A percentile compares a stretch with the other conserved stretches of the same genome.
phyloP scores from a whole-genome alignment of 2,329 filamentous ascomycete species.

The Thielaviopsis ethacetica region DNA sequence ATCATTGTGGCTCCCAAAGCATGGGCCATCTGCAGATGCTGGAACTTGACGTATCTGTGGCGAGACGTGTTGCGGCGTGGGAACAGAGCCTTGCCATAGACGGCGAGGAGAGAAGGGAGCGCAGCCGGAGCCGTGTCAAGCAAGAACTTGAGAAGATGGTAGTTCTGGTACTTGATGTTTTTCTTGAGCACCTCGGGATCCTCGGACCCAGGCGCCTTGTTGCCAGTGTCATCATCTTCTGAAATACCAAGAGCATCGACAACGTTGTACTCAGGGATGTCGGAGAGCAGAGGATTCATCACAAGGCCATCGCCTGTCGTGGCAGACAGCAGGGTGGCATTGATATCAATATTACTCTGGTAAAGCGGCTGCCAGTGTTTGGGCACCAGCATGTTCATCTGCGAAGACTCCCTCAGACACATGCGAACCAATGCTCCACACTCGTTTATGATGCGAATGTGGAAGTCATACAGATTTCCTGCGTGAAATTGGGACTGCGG shows the following conservation, averaged over 20 bases:
- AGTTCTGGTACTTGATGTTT: slow-evolving; percentile 47
- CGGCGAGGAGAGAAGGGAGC: slow-evolving; percentile 74
- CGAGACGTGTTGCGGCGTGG: slow-evolving; percentile 43
- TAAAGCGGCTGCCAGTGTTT: slow-evolving; percentile 38
- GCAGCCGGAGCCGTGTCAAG: slow-evolving; percentile 63
- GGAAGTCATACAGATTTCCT: slow-evolving; percentile 75
- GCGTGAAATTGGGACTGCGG: slow-evolving; percentile 36
- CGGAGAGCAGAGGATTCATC: background rate
- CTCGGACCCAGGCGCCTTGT: background rate
- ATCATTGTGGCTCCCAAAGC: slow-evolving; percentile 58
- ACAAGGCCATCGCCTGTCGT: background rate
- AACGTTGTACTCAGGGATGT: slow-evolving; percentile 8
- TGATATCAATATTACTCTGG: slow-evolving; percentile 11
- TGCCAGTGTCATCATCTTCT: slow-evolving; percentile 17
- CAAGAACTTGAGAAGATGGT: slow-evolving; percentile 57
- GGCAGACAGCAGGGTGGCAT: slow-evolving; percentile 1
- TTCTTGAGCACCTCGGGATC: background rate
- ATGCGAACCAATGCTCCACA: slow-evolving; percentile 65
- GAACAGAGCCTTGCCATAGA: slow-evolving; percentile 65
- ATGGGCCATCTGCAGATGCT: slow-evolving; percentile 39
- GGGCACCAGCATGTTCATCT: slow-evolving; percentile 58
- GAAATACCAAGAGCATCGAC: slow-evolving; percentile 13
- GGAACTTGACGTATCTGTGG: slow-evolving; percentile 41
- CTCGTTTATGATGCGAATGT: slow-evolving; percentile 53
- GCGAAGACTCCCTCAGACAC: slow-evolving; percentile 71